A percentile compares a stretch with the other conserved stretches of the same genome.
Evolutionary conservation across 192 early-diverging fungal species (phyloP).

Genomic region (Chytriomyces sp.): DNA sequence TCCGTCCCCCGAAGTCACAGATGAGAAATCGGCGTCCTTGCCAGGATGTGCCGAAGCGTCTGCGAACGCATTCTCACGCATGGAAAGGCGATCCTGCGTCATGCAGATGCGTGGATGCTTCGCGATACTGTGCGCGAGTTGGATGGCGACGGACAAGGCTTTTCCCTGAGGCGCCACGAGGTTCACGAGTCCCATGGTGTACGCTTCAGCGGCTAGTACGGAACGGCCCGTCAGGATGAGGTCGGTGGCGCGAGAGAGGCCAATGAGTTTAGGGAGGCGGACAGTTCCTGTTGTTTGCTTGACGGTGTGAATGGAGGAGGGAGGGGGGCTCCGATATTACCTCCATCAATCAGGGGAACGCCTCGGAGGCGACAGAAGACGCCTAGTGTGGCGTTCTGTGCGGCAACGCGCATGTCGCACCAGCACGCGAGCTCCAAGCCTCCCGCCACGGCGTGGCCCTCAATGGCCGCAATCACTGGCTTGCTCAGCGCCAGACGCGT

Average conservation of each 20-base stretch:
- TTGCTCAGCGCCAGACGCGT: slow-evolving; percentile 54
- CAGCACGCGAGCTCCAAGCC: slow-evolving; percentile 55
- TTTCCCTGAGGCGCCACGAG: neutral
- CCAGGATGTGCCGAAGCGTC: neutral
- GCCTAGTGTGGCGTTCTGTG: slow-evolving; percentile 42
- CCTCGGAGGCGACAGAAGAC: slow-evolving; percentile 54
- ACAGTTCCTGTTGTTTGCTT: no score
- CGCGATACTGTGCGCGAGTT: neutral
- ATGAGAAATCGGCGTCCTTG: no score
- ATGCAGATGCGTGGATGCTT: neutral
- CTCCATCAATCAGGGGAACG: slow-evolving; percentile 58
- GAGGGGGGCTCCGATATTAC: no score
- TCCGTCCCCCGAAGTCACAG: no score
- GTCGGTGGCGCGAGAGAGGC: slow-evolving; percentile 51
- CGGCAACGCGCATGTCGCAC: slow-evolving; percentile 55
- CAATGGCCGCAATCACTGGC: slow-evolving; percentile 57
- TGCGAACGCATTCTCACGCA: neutral
- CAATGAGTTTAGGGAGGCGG: slow-evolving; percentile 48
- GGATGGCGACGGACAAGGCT: neutral
- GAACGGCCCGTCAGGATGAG: slow-evolving; percentile 50
- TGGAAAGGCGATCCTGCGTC: neutral
- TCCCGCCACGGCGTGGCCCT: slow-evolving; percentile 58
- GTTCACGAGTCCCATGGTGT: neutral
- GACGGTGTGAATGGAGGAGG: no score
- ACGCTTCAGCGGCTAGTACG: neutral